A percentile compares a stretch with the other conserved stretches of the same genome.
phyloP scores from a whole-genome alignment of 2,329 filamentous ascomycete species.

The Nigrograna mackinnonii region DNA sequence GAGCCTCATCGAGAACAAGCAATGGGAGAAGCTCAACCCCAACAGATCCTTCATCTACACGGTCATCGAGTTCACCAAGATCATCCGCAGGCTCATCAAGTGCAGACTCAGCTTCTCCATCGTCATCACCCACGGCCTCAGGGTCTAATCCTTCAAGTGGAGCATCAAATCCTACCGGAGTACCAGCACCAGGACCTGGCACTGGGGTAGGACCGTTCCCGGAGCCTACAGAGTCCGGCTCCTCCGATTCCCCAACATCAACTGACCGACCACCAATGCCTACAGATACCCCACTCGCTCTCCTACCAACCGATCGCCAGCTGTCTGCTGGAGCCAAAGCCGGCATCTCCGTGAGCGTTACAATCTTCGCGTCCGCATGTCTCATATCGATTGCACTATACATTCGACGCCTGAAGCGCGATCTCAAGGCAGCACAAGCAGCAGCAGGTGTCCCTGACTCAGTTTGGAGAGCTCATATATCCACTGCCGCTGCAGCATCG shows the following conservation, averaged over 20 bases:
- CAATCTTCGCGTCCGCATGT: not conserved
- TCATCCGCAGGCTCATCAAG: not conserved
- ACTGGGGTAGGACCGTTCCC: not conserved
- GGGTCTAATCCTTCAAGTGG: not conserved
- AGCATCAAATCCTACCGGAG: not conserved
- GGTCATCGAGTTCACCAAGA: not conserved
- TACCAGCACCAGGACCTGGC: not conserved
- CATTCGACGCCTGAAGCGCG: conserved; percentile 27
- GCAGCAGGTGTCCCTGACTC: conserved; percentile 17
- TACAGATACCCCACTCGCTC: conserved; percentile 15
- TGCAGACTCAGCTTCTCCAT: not conserved
- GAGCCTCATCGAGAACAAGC: not conserved
- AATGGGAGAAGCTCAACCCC: not conserved
- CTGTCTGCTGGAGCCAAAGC: conserved; percentile 26
- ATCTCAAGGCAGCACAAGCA: conserved; percentile 18
- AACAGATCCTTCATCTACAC: not conserved
- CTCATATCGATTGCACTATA: conserved; percentile 19
- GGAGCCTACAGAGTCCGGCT: not conserved
- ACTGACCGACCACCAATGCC: conserved; percentile 3
- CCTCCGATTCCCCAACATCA: not conserved
- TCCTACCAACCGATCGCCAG: conserved; percentile 8
- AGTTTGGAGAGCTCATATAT: conserved; percentile 10
- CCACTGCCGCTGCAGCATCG: conserved; percentile 4
- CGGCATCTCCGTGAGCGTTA: conserved; percentile 17
- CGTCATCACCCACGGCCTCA: not conserved